Evolutionary conservation across 2,329 filamentous ascomycete genomes (phyloP).

Genomic region (Calonectria ilicicola): DNA sequence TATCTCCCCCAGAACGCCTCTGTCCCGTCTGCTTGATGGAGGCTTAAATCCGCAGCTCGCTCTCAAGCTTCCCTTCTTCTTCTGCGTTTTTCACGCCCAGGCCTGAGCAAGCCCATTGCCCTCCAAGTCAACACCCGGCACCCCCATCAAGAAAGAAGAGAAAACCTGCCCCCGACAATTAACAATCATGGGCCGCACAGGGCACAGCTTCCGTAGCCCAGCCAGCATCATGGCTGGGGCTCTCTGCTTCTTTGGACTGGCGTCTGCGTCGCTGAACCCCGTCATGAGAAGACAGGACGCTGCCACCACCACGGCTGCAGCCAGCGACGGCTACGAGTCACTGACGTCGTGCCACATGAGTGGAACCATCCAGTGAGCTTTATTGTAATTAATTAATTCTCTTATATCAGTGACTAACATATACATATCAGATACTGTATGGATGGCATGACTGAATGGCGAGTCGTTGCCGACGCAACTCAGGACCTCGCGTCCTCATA

Average conservation of each 20-base stretch:
- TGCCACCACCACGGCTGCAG: slow-evolving; percentile 23
- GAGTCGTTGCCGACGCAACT: slow-evolving; percentile 34
- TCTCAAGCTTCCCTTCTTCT: not conserved
- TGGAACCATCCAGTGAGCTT: slow-evolving; percentile 31
- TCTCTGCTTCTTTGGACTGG: slow-evolving; percentile 31
- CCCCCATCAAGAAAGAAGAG: not conserved
- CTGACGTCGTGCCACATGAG: slow-evolving; percentile 39
- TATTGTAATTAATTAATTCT: fast-evolving
- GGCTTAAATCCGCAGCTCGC: not conserved
- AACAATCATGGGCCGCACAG: slow-evolving; percentile 31
- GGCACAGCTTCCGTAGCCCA: slow-evolving; percentile 23
- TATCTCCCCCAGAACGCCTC: not conserved
- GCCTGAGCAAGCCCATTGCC: not conserved
- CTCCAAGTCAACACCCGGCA: not conserved
- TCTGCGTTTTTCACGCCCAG: not conserved
- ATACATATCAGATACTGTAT: slow-evolving; percentile 34
- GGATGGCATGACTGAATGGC: slow-evolving; percentile 35
- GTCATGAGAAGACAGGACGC: slow-evolving; percentile 30
- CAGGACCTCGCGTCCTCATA: slow-evolving; percentile 37
- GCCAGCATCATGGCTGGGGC: slow-evolving; percentile 16
- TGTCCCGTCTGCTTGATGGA: not conserved
- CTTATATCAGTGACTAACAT: not conserved
- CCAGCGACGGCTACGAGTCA: slow-evolving; percentile 25
- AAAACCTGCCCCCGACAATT: not conserved
- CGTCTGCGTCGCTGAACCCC: slow-evolving; percentile 35